Conservation (phyloP, 1,139 yeast species). For the Geotrichum europaeum region DNA sequence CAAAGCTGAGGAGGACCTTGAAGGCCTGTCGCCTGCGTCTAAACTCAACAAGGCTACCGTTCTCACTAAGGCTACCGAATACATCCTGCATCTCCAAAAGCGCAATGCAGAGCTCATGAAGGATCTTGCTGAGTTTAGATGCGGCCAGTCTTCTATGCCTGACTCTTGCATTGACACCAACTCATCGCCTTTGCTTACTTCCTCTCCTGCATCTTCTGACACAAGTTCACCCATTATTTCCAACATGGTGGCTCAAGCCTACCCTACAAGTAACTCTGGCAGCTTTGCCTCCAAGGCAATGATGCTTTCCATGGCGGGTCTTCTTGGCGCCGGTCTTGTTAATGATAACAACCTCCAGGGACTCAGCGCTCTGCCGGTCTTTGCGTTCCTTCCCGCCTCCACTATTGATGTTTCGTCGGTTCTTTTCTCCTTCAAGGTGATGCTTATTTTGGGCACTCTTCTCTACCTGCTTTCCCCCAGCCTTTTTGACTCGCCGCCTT, state of each 20-base stretch:
- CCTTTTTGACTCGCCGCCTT: constrained; percentile 3
- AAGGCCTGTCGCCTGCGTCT: constrained; percentile 82
- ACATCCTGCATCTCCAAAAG: constrained; percentile 72
- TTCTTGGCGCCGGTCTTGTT: constrained; percentile 35
- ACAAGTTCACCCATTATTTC: neutral
- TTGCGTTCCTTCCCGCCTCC: constrained; percentile 19
- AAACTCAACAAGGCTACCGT: constrained; percentile 87
- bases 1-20: constrained; percentile 47
- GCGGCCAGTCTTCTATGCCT: neutral
- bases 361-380: constrained; percentile 31
- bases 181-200: neutral
- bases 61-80: constrained; percentile 82
- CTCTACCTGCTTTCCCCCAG: constrained; percentile 27
- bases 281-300: constrained; percentile 30
- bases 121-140: constrained; percentile 40
- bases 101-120: constrained; percentile 53
- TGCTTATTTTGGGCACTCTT: constrained; percentile 30
- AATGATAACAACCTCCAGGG: constrained; percentile 29
- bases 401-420: constrained; percentile 15
- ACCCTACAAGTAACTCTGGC: neutral
- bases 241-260: neutral
- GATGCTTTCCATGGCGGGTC: constrained; percentile 38
- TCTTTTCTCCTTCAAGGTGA: constrained; percentile 24
- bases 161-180: neutral
- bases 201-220: neutral